Evolutionary conservation across 2,329 filamentous ascomycete species (phyloP).

Genomic region (Pseudogymnoascus sp.): DNA sequence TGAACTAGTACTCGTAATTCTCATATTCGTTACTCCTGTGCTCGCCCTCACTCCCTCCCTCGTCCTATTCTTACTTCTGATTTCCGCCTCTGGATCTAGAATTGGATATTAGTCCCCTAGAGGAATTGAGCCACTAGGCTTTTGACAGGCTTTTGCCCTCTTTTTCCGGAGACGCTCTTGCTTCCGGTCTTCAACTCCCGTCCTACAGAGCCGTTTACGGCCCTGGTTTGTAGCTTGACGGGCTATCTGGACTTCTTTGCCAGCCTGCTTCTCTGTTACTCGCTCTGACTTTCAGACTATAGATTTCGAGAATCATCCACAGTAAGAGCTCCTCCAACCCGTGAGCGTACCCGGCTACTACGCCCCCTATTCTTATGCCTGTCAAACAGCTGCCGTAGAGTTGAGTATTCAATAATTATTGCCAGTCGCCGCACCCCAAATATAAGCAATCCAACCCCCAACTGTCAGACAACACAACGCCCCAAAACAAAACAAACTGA

Average conservation of each 20-base stretch:
- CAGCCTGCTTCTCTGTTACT: neutral
- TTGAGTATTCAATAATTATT: slow-evolving; percentile 31
- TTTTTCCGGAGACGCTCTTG: neutral
- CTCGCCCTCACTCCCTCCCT: neutral
- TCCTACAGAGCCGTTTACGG: neutral
- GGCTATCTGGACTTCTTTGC: neutral
- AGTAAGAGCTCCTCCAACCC: neutral
- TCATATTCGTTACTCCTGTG: neutral
- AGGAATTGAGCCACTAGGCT: neutral
- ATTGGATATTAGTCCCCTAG: neutral
- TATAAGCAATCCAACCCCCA: slow-evolving; percentile 49
- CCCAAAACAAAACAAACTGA: slow-evolving; percentile 39
- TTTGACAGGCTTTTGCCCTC: neutral
- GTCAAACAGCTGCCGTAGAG: neutral
- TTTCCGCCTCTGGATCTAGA: neutral
- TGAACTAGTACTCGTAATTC: neutral
- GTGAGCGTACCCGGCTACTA: neutral
- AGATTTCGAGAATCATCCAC: neutral
- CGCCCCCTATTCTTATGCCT: neutral
- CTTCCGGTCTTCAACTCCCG: neutral
- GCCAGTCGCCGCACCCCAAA: slow-evolving; percentile 52
- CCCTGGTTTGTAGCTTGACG: neutral
- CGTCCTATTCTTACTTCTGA: neutral
- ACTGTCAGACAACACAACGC: slow-evolving; percentile 40
- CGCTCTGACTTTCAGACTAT: neutral